A percentile compares a stretch with the other conserved stretches of the same genome.
These are phyloP conservation scores for Poa pratensis DNA, from an alignment of 176 grass and related monocot species.

Conservation along the genomic window DNA sequence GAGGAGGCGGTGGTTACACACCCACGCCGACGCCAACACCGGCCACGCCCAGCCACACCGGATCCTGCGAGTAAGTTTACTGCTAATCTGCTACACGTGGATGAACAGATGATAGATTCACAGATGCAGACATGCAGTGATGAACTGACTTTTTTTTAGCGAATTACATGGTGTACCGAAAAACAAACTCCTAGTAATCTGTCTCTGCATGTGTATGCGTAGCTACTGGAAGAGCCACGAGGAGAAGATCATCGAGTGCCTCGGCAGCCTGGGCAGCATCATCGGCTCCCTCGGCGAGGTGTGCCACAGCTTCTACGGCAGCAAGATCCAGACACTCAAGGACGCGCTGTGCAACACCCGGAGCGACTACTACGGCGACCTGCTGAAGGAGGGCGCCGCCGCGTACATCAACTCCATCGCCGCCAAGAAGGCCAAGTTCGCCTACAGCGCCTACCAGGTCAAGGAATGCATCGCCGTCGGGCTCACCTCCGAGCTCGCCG, in stretches of 20 bases:
- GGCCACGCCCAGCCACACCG: constrained; percentile 37
- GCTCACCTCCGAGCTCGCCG: constrained; percentile 62
- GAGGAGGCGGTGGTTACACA: constrained; percentile 44
- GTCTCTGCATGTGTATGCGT: not conserved
- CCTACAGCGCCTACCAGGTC: constrained; percentile 67
- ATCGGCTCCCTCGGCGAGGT: constrained; percentile 60
- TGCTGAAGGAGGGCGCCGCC: constrained; percentile 83
- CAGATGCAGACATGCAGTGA: not conserved
- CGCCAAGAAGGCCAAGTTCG: constrained; percentile 42
- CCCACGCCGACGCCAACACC: constrained; percentile 54
- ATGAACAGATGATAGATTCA: not conserved
- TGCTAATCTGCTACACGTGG: not conserved
- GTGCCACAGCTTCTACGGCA: constrained; percentile 55
- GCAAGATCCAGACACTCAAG: constrained; percentile 56
- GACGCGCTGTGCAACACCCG: constrained; percentile 78
- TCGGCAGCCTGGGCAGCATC: constrained; percentile 73
- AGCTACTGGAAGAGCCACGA: constrained; percentile 84
- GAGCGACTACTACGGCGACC: constrained; percentile 70
- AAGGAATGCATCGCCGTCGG: constrained; percentile 52
- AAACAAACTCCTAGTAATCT: not conserved
- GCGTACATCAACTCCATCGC: constrained; percentile 85
- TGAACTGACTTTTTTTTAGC: too few species aligned
- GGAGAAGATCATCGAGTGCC: constrained; percentile 61
- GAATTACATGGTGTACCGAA: not conserved
- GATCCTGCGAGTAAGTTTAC: constrained; percentile 77